Evolutionary conservation across 2,329 filamentous ascomycete species (phyloP).

Genomic region (Fusarium praegraminearum): DNA sequence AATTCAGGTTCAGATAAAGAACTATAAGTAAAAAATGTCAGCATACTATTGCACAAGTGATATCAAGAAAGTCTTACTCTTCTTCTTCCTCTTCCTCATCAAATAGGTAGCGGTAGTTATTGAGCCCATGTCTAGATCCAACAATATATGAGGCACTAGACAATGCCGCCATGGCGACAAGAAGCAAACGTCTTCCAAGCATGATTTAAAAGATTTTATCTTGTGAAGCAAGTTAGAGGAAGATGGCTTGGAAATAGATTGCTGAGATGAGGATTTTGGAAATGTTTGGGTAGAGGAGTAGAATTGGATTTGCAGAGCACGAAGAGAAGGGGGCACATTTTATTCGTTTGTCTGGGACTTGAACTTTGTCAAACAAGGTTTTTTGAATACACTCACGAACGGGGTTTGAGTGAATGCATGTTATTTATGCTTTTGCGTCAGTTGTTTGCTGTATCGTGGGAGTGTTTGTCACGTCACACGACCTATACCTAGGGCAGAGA

Average conservation of each 20-base stretch:
- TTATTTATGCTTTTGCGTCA: background rate
- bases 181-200: background rate
- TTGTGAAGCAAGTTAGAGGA: background rate
- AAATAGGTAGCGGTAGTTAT: too few species aligned
- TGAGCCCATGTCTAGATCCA: background rate
- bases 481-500: background rate
- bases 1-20: background rate
- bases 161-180: background rate
- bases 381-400: background rate
- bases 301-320: background rate
- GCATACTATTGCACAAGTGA: background rate
- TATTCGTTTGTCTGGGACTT: background rate
- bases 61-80: background rate
- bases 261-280: background rate
- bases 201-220: slow-evolving; percentile 1
- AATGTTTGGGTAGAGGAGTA: background rate
- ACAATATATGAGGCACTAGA: background rate
- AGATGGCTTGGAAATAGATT: background rate
- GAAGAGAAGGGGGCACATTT: background rate
- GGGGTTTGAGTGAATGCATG: background rate
- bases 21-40: background rate
- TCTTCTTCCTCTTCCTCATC: background rate
- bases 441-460: slow-evolving; percentile 13
- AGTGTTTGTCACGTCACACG: slow-evolving; percentile 17
- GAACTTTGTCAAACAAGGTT: background rate